Evolutionary conservation across 75 land plant species (phyloP), one percentile per base, ranked within the genome.

Genomic region (Adiantum capillusveneris): DNA sequence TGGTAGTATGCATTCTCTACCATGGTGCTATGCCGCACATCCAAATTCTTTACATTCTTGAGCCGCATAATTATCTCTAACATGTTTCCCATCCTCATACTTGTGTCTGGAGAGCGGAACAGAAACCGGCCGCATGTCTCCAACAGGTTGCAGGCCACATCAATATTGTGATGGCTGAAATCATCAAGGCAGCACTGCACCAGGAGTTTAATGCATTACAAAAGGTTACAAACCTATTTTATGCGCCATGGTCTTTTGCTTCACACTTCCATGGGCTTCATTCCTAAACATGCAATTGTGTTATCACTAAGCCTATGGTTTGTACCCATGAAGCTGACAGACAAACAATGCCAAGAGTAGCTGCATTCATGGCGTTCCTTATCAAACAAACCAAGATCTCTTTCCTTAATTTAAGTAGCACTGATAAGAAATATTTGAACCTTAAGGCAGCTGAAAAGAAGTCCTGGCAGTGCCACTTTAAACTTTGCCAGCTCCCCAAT

Each of bases 1-100:
- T 90, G 72, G 53, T 94, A 94, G 56, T 94, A 94, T 46, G 98
- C 98, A 81, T 94, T 94, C 69, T 94, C 98, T 11, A 94, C 98
- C 57, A 94, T 78, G 17, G 98, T 94, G 65, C 90, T 86, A 49
- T 94, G 98, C 5, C 96, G 87, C 12, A 90, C 84, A 81, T 94
- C 98, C 72, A 94, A 72, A 78, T 94, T 94, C 78, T 94, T 94
- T 1, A 94, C 94, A 75, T 89, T 94, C 65, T 94, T 94, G 62
- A 94, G 72, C 19, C 98, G 82, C 98, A 94, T 94, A 60, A 94
- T 71, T 53, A 86, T 94, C 66, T 89, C 98, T 57, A 94, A 71
- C 98, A 94, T 94, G 73, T 94, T 94, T 14, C 83, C 79, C 98
- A 94, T 94, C 3, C 98, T 79, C 29, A 89, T 52, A 28, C 85